Percentiles rank a stretch among this genome's conserved stretches.
phyloP scores from a whole-genome alignment of 805 yeast genomes.

The Kockiozyma suomiensis region DNA sequence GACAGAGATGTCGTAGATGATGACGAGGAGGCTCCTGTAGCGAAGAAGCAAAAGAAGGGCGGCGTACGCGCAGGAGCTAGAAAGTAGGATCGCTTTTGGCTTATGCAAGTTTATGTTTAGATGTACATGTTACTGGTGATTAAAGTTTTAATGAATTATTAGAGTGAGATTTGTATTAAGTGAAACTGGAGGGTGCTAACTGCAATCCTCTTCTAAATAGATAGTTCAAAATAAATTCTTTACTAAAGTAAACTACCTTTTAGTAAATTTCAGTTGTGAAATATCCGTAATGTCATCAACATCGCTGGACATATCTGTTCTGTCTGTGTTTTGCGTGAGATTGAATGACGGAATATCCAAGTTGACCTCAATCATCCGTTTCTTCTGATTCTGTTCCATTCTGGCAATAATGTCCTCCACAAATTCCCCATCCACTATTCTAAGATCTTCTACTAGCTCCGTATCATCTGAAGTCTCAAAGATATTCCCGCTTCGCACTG shows the following conservation, averaged over 20 bases:
- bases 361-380: conserved; percentile 9
- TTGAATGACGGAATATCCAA: conserved; percentile 14
- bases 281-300: conserved; percentile 7
- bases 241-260: too few species aligned
- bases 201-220: too few species aligned
- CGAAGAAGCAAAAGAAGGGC: conserved; percentile 23
- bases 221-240: too few species aligned
- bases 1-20: conserved; percentile 28
- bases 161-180: too few species aligned
- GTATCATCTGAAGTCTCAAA: not conserved
- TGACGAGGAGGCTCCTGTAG: conserved; percentile 17
- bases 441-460: not conserved
- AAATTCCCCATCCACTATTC: conserved; percentile 4
- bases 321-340: conserved; percentile 16
- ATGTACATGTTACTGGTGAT: not conserved
- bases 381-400: not conserved
- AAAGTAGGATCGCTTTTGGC: not conserved
- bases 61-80: conserved; percentile 7
- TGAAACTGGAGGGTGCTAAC: too few species aligned
- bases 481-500: not conserved
- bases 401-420: conserved; percentile 6
- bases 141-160: not conserved
- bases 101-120: not conserved
- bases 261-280: not conserved
- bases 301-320: not conserved